Conservation (phyloP, 148 eudicot genomes). For the Chenopodium berlandieri region DNA sequence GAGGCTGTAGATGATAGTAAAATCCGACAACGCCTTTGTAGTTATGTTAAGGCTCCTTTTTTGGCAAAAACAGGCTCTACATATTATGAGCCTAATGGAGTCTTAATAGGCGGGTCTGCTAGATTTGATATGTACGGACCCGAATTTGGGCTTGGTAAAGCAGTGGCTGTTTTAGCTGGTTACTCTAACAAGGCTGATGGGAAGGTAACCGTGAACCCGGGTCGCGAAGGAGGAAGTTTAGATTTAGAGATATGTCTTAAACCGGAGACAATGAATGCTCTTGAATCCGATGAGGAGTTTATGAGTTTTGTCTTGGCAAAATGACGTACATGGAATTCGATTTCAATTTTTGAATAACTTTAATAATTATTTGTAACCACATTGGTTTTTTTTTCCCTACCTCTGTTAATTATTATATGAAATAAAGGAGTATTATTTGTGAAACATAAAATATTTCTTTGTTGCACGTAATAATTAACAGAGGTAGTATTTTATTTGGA, state of each 20-base stretch:
- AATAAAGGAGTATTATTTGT: too few species aligned
- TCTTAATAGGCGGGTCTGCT: conserved; percentile 60
- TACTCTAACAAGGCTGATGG: conserved; percentile 67
- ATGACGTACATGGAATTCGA: too few species aligned
- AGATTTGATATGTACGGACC: conserved; percentile 66
- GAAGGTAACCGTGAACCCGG: conserved; percentile 65
- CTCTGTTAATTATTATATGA: too few species aligned
- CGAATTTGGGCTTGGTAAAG: conserved; percentile 68
- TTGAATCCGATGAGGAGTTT: conserved; percentile 51
- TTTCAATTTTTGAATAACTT: too few species aligned
- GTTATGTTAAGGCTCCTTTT: not conserved
- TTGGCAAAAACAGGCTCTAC: not conserved
- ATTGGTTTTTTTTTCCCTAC: too few species aligned
- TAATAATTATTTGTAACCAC: too few species aligned
- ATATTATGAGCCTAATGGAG: conserved; percentile 42
- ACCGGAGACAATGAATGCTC: conserved; percentile 46
- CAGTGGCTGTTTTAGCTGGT: conserved; percentile 52
- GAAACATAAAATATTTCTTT: too few species aligned
- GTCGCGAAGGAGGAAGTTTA: conserved; percentile 61
- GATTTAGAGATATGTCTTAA: conserved; percentile 61
- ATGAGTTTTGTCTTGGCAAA: conserved; percentile 39
- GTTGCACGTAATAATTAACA: too few species aligned
- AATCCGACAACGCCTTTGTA: not conserved
- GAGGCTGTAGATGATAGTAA: conserved; percentile 36
- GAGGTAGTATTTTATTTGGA: too few species aligned